Percentiles rank a stretch among this genome's conserved stretches.
Conservation (phyloP, 2,329 filamentous ascomycete species). For the Albophoma yamanashiensis region DNA sequence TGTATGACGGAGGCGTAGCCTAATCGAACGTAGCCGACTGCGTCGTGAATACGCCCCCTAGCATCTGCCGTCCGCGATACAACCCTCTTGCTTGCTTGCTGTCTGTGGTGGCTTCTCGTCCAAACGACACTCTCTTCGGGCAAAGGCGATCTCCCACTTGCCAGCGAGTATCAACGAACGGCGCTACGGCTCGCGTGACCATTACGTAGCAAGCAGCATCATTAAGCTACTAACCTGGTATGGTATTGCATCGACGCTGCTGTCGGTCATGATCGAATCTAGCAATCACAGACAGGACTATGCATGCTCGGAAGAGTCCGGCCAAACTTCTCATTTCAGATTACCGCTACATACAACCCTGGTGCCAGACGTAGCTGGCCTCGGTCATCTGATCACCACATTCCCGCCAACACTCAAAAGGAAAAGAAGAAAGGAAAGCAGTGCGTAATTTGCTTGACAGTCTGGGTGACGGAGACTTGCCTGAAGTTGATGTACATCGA, state of each 20-base stretch:
- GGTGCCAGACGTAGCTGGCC: background rate
- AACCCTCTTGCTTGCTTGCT: too few species aligned
- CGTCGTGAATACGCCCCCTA: too few species aligned
- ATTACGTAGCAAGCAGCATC: too few species aligned
- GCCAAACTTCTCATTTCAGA: background rate
- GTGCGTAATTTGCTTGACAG: slow-evolving; percentile 6
- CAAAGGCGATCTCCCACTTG: too few species aligned
- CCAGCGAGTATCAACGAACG: too few species aligned
- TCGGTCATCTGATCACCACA: background rate
- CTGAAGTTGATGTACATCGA: slow-evolving; percentile 20
- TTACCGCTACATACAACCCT: background rate
- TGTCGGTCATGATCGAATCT: background rate
- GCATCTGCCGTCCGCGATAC: too few species aligned
- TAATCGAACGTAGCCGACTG: background rate
- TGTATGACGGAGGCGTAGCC: background rate
- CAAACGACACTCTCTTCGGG: too few species aligned
- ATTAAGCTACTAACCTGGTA: background rate
- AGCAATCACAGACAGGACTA: background rate
- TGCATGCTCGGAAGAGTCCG: background rate
- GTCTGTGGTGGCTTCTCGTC: background rate
- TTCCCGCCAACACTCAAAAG: background rate
- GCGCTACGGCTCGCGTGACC: too few species aligned
- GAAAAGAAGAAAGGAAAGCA: background rate
- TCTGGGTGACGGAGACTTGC: slow-evolving; percentile 16
- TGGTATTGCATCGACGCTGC: background rate